Evolutionary conservation across 2,329 filamentous ascomycete species (phyloP).

Genomic region (Cordyceps javanica): DNA sequence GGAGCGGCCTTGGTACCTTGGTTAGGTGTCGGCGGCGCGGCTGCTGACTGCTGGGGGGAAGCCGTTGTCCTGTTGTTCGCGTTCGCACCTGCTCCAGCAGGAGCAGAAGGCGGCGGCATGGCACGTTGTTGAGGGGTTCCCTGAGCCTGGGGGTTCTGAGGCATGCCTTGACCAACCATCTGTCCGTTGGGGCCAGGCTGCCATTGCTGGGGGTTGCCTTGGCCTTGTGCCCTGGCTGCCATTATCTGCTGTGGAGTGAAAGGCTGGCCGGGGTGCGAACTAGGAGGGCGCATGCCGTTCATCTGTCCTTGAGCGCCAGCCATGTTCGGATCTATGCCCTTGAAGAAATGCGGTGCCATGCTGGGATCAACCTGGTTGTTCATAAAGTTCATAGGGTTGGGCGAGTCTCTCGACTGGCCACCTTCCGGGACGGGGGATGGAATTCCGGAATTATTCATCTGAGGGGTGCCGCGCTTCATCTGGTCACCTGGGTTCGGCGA

Average conservation of each 20-base stretch:
- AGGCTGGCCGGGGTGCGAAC: constrained; percentile 55
- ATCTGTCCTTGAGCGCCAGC: constrained; percentile 44
- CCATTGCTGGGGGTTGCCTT: constrained; percentile 31
- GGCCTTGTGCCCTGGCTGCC: constrained; percentile 34
- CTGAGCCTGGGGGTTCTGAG: constrained; percentile 44
- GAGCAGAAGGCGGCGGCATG: constrained; percentile 62
- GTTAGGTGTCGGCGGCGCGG: constrained; percentile 70
- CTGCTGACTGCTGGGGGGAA: constrained; percentile 56
- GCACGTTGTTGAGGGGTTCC: constrained; percentile 66
- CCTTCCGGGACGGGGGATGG: constrained; percentile 68
- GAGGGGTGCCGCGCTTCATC: constrained; percentile 72
- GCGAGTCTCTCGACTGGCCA: constrained; percentile 58
- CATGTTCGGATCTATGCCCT: constrained; percentile 51
- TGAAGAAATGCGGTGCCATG: constrained; percentile 56
- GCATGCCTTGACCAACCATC: constrained; percentile 33
- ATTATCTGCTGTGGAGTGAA: constrained; percentile 57
- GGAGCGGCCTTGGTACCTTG: constrained; percentile 67
- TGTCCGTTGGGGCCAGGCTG: constrained; percentile 36
- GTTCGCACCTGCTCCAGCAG: constrained; percentile 38
- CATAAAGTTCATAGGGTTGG: constrained; percentile 59
- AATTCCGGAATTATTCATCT: constrained; percentile 62
- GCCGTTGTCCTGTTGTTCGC: constrained; percentile 51
- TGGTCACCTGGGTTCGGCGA: constrained; percentile 74
- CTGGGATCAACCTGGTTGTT: constrained; percentile 55
- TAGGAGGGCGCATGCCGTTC: constrained; percentile 64